Evolutionary conservation across 441 rosid species (phyloP).

Genomic region (Metrosideros polymorpha): DNA sequence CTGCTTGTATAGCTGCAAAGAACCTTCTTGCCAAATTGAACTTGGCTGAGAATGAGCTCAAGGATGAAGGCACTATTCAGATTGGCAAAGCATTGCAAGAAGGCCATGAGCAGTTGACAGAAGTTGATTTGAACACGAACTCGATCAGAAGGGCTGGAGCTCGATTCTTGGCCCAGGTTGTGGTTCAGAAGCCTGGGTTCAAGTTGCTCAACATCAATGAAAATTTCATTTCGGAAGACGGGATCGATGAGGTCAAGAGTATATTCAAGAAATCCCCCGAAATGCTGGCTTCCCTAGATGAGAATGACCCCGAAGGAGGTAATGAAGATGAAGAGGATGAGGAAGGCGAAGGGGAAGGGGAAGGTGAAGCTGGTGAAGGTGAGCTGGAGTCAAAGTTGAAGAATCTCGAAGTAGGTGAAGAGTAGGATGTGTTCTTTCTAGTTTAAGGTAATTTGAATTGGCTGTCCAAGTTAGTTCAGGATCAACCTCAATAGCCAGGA

Average conservation of each 20-base stretch:
- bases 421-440: neutral
- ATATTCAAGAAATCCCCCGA: conserved; percentile 12
- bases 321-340: conserved; percentile 2
- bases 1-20: conserved; percentile 1
- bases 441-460: neutral
- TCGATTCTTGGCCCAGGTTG: conserved; percentile 6
- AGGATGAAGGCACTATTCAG: conserved; percentile 7
- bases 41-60: conserved; percentile 11
- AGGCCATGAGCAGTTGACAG: conserved; percentile 3
- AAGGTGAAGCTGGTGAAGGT: neutral
- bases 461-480: neutral
- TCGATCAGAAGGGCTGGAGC: conserved; percentile 11
- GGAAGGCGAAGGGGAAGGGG: neutral
- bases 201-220: conserved; percentile 8
- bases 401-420: conserved; percentile 1
- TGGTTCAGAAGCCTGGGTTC: conserved; percentile 4
- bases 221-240: conserved; percentile 6
- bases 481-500: neutral
- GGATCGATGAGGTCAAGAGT: conserved; percentile 7
- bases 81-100: conserved; percentile 4
- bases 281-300: conserved; percentile 8
- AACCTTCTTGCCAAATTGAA: conserved; percentile 4
- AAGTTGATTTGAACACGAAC: conserved; percentile 6
- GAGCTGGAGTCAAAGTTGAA: conserved; percentile 10
- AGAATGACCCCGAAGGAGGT: conserved; percentile 12